Base-by-base conservation (phyloP, 1,284 basidiomycete genomes). In the Ganoderma lucidum region DNA sequence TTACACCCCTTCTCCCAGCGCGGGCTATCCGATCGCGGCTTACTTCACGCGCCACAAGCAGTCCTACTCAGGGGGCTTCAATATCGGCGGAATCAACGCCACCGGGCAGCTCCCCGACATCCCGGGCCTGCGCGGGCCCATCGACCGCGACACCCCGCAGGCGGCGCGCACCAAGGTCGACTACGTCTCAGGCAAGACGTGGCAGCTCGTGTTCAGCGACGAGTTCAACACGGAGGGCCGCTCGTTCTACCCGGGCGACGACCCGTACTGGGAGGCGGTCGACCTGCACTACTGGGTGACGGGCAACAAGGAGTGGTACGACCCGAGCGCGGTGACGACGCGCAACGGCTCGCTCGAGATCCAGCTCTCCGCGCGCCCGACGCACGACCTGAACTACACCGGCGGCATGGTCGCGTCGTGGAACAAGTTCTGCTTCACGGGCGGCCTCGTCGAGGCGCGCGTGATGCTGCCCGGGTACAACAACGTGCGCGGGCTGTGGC, bases 361-460 rank as follows among this genome's bases (percentile, higher is more conserved):
- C 75, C 95, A 93, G 0, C 79, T 97, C 71, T 88, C 85, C 0
- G 75, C 88, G 71, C 90, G 90, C 75, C 75, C 83, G 59, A 91
- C 84, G 45, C 91, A 98, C 79, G 89, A 87, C 65, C 84, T 98
- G 70, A 81, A 94, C 75, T 97, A 92, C 78, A 84, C 90, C 70
- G 88, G 93, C 48, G 92, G 89, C 0, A 83, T 90, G 84, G 80
- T 95, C 75, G 82, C 89, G 32, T 86, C 86, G 19, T 95, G 95
- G 94, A 96, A 96, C 79, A 95, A 98, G 79, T 93, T 98, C 75
- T 98, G 97, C 81, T 98, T 98, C 81, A 96, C 93, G 2, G 95
- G 95, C 45, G 94, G 94, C 23, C 82, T 94, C 69, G 81, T 95
- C 55, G 87, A 91, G 75, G 86, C 87, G 8, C 85, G 87, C 9